These are phyloP conservation scores for Nadsonia starkeyi-henricii DNA, from an alignment of 1,139 yeast genomes.

Conservation along the genomic window DNA sequence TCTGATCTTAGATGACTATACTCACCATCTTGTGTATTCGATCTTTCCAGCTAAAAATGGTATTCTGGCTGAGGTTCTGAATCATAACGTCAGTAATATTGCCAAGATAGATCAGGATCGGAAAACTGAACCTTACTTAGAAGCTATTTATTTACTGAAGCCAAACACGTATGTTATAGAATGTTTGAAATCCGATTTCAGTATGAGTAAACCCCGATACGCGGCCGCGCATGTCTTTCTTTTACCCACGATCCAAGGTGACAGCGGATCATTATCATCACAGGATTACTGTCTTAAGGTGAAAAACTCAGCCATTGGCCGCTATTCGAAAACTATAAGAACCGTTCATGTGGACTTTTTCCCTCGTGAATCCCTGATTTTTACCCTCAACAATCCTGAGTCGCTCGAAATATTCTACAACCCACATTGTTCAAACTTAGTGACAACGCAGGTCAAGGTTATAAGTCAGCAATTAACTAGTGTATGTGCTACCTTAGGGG, in stretches of 20 bases:
- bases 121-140: constrained; percentile 36
- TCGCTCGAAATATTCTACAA: constrained; percentile 69
- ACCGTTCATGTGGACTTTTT: constrained; percentile 26
- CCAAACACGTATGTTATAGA: constrained; percentile 41
- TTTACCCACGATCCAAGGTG: constrained; percentile 24
- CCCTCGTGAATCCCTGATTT: constrained; percentile 37
- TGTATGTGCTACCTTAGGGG: constrained; percentile 68
- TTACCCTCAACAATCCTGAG: constrained; percentile 29
- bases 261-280: constrained; percentile 24
- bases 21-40: constrained; percentile 23
- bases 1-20: constrained; percentile 27
- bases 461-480: constrained; percentile 55
- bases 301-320: constrained; percentile 16
- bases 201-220: constrained; percentile 39
- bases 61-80: constrained; percentile 28
- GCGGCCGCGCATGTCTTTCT: constrained; percentile 43
- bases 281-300: constrained; percentile 13
- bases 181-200: constrained; percentile 47
- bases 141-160: constrained; percentile 45
- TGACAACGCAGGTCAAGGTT: constrained; percentile 40
- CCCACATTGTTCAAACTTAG: constrained; percentile 46
- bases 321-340: constrained; percentile 14
- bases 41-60: constrained; percentile 24
- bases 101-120: constrained; percentile 41
- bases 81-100: constrained; percentile 26